phyloP scores from a whole-genome alignment of 495 filamentous ascomycete genomes.

The Thozetella sp. region DNA sequence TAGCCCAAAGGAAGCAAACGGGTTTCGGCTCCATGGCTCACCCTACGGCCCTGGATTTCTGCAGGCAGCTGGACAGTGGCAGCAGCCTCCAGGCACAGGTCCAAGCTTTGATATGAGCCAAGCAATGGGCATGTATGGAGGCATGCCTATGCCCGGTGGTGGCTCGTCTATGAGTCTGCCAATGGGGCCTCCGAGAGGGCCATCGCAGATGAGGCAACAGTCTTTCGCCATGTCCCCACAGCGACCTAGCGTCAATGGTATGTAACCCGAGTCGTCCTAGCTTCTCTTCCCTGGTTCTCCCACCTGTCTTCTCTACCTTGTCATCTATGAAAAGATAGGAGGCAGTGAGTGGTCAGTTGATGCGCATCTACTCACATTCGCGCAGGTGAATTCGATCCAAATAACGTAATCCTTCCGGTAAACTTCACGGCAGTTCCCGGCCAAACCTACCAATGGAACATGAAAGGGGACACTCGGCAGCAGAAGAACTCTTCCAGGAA shows the following conservation, averaged over 20 bases:
- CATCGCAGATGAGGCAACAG: background rate
- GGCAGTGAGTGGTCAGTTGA: no score
- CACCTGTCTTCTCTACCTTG: no score
- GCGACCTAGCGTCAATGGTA: background rate
- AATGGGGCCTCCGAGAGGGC: no score
- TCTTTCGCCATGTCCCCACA: background rate
- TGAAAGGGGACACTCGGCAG: slow-evolving; percentile 19
- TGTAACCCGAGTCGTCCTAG: background rate
- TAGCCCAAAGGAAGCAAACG: slow-evolving; percentile 30
- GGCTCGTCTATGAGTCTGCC: no score
- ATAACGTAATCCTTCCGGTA: no score
- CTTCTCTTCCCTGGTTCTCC: background rate
- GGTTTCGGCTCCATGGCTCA: slow-evolving; percentile 3
- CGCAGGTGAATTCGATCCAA: no score
- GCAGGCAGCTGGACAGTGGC: background rate
- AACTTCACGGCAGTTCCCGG: no score
- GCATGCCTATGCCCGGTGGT: background rate
- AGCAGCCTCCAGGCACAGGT: background rate
- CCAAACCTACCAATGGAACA: slow-evolving; percentile 4
- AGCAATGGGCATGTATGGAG: background rate
- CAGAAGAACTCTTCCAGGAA: slow-evolving; percentile 4
- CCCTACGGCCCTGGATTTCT: background rate
- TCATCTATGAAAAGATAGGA: no score
- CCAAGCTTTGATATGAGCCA: background rate
- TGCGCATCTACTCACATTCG: no score